A percentile compares a stretch with the other conserved stretches of the same genome.
phyloP scores from a whole-genome alignment of 495 filamentous ascomycete genomes.

The Talaromyces liani region DNA sequence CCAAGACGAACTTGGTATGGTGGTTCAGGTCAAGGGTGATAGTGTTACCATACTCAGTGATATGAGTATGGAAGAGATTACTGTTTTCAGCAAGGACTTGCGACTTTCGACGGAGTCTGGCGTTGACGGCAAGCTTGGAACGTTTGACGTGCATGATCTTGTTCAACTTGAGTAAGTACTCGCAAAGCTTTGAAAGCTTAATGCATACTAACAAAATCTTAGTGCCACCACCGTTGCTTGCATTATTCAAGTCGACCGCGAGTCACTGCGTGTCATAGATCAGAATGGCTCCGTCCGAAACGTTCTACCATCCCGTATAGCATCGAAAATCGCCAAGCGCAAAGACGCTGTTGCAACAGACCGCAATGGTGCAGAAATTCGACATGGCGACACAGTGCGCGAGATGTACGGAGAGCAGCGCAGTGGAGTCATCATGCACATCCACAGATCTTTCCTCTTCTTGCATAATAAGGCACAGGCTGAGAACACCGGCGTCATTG shows the following conservation, averaged over 20 bases:
- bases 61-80: conserved; percentile 84
- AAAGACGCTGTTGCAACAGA: conserved; percentile 85
- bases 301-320: conserved; percentile 83
- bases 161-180: conserved; percentile 78
- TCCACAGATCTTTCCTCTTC: conserved; percentile 84
- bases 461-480: conserved; percentile 72
- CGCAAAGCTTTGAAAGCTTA: background rate
- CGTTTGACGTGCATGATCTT: conserved; percentile 86
- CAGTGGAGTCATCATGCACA: conserved; percentile 82
- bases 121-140: conserved; percentile 66
- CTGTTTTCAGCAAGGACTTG: conserved; percentile 96
- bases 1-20: conserved; percentile 92
- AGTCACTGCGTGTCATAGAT: conserved; percentile 82
- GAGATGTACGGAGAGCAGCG: conserved; percentile 80
- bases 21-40: conserved; percentile 85
- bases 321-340: conserved; percentile 73
- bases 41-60: conserved; percentile 88
- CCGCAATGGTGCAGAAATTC: conserved; percentile 86
- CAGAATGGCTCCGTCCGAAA: conserved; percentile 78
- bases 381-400: conserved; percentile 83
- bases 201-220: conserved; percentile 23
- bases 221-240: conserved; percentile 82
- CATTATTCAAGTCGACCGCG: conserved; percentile 90
- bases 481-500: conserved; percentile 86
- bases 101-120: conserved; percentile 87